These are phyloP conservation scores for Rubia balearica DNA, from an alignment of 305 asterid genomes.

Conservation along the genomic window DNA sequence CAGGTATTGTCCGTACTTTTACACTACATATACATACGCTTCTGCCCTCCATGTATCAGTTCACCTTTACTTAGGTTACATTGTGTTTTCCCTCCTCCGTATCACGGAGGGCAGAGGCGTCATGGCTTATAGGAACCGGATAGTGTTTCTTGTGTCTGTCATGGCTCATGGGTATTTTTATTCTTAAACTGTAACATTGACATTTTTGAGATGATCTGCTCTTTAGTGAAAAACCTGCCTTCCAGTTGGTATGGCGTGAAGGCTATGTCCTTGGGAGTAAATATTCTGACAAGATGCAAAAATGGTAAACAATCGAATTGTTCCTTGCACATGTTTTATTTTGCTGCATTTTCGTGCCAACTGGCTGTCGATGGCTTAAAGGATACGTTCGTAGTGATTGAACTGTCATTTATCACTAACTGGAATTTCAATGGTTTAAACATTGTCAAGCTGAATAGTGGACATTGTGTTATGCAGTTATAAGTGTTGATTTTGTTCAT, in stretches of 20 bases:
- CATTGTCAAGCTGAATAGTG: neutral
- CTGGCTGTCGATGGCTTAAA: neutral
- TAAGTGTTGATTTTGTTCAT: slow-evolving; percentile 6
- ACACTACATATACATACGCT: too few relatives aligned
- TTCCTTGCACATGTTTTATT: slow-evolving; percentile 1
- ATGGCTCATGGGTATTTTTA: slow-evolving; percentile 15
- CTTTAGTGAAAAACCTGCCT: slow-evolving; percentile 55
- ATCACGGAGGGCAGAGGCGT: too few relatives aligned
- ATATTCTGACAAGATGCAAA: slow-evolving; percentile 71
- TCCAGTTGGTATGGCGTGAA: slow-evolving; percentile 46
- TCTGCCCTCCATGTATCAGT: too few relatives aligned
- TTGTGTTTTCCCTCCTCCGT: too few relatives aligned
- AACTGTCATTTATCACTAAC: neutral
- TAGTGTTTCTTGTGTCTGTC: slow-evolving; percentile 12
- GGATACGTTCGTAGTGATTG: neutral
- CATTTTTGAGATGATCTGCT: slow-evolving; percentile 69
- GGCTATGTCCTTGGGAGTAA: slow-evolving; percentile 79
- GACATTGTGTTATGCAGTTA: neutral
- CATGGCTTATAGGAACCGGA: too few relatives aligned
- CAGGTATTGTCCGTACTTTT: too few relatives aligned
- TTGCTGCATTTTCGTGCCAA: neutral
- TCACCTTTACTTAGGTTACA: too few relatives aligned
- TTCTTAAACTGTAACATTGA: slow-evolving; percentile 53
- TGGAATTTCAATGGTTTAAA: neutral
- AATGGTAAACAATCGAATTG: slow-evolving; percentile 45